Evolutionary conservation across 2,329 filamentous ascomycete species (phyloP).

Genomic region (Botrytis porri): DNA sequence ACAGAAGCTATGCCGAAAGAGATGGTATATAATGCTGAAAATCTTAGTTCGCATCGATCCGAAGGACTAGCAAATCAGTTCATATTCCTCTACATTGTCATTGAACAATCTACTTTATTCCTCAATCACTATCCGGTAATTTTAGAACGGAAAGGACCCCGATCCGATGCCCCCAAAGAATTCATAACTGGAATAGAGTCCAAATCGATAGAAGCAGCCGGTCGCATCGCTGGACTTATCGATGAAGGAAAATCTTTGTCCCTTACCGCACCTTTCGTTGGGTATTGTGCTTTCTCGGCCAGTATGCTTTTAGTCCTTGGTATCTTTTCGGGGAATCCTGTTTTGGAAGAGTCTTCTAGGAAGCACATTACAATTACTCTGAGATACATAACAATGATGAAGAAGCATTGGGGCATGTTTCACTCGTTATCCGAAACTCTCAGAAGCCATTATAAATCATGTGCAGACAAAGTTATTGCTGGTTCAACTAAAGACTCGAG

Average conservation of each 20-base stretch:
- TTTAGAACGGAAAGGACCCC: conserved; percentile 56
- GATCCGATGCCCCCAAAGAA: conserved; percentile 60
- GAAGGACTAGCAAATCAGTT: conserved; percentile 89
- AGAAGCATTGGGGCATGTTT: conserved; percentile 98
- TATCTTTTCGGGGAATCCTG: conserved; percentile 79
- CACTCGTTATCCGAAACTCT: conserved; percentile 94
- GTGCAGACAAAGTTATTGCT: conserved; percentile 69
- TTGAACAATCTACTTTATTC: conserved; percentile 87
- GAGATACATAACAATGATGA: conserved; percentile 89
- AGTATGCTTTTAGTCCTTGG: conserved; percentile 93
- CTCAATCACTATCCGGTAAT: conserved; percentile 81
- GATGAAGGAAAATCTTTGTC: conserved; percentile 76
- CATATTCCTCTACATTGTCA: conserved; percentile 83
- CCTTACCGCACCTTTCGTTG: conserved; percentile 86
- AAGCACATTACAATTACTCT: conserved; percentile 84
- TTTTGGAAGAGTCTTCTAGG: conserved; percentile 74
- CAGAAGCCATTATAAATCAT: conserved; percentile 81
- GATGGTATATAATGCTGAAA: conserved; percentile 75
- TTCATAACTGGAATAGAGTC: conserved; percentile 75
- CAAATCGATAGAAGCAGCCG: conserved; percentile 78
- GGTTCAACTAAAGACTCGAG: conserved; percentile 50
- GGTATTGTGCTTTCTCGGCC: conserved; percentile 90
- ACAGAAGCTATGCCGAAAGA: conserved; percentile 64
- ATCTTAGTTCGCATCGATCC: conserved; percentile 78
- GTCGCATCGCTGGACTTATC: conserved; percentile 79